Evolutionary conservation across 176 grass and related monocot species (phyloP).

Genomic region (Puya raimondii): DNA sequence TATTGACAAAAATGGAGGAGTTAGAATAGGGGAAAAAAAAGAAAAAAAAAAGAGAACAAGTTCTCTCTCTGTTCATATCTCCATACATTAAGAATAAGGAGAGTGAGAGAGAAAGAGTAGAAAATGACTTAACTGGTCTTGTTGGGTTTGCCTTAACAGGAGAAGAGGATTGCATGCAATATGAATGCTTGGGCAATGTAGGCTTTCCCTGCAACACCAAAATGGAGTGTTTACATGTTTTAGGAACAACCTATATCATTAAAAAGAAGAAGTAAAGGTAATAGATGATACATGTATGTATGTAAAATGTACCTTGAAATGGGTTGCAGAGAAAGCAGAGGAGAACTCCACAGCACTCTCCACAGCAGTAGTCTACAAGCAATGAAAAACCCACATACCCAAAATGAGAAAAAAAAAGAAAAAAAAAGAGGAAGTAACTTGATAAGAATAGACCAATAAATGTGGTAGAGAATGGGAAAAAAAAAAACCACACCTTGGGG

Average conservation of each 20-base stretch:
- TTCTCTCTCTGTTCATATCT: background rate
- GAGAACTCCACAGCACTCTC: slow-evolving; percentile 35
- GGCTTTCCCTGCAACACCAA: slow-evolving; percentile 18
- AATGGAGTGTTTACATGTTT: too few relatives aligned
- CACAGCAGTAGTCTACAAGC: slow-evolving; percentile 8
- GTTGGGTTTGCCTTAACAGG: slow-evolving; percentile 32
- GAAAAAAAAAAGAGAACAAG: background rate
- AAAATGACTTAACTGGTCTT: slow-evolving; percentile 46
- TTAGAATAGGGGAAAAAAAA: background rate
- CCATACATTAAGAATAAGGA: background rate
- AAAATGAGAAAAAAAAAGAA: background rate
- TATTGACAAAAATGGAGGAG: slow-evolving; percentile 11
- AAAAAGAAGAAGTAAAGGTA: background rate
- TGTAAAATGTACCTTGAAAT: slow-evolving; percentile 19
- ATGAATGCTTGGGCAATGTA: slow-evolving; percentile 32
- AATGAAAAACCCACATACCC: background rate
- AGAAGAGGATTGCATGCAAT: slow-evolving; percentile 43
- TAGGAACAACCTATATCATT: background rate
- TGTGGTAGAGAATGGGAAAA: background rate
- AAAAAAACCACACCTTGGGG: slow-evolving; percentile 23
- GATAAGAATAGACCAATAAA: background rate
- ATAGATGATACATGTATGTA: too few relatives aligned
- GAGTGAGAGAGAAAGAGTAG: background rate
- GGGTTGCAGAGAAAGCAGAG: slow-evolving; percentile 31
- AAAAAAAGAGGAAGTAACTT: background rate